Base-by-base conservation (phyloP, 306 rosid genomes). In the Fagus crenata region DNA sequence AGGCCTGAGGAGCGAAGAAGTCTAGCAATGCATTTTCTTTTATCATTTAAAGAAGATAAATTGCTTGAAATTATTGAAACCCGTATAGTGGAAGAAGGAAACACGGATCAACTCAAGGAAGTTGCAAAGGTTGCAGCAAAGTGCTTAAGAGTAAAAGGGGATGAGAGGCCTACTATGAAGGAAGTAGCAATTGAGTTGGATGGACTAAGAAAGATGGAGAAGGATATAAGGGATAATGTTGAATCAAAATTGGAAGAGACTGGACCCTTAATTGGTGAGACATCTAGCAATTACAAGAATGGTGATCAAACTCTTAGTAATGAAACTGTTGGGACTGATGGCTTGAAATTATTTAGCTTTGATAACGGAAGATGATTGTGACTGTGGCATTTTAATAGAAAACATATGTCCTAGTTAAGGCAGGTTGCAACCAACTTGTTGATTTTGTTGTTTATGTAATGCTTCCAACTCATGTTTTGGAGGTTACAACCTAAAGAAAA, bases 141-240 rank as follows among this genome's bases (percentile, higher is more conserved):
- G 67, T 79, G 82, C 13, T 53, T 79, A 49, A 40, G 22, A 11
- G n/a, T 79, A 1, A 79, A 33, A 32, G 82, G 82, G 40, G 82
- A 79, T 53, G 82, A 79, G 32, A 55, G 82, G 3, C 82, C 82
- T 1, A 61, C 53, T 41, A 79, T 85, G 85, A 78, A 78, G 67
- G 78, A 78, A 81, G 86, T 81, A 13, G 81, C 77, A 8, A 56
- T 5, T 56, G 85, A 81, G 33, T 54, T 85, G 17, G 85, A 81
- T 17, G 61, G 63, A 22, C 33, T 74, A 1, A 80, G 69, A 56
- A 73, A 31, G 69, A 78, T 32, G 36, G 39, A 53, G 64, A 8
- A 7, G 54, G 49, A 75, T 43, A 12, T 37, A 36, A 8, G 49
- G 73, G 64, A 36, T n/a, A 49, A 43, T 22, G 4, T 5, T 41